phyloP scores from a whole-genome alignment of 2,329 filamentous ascomycete genomes.

The Nemania sp. region DNA sequence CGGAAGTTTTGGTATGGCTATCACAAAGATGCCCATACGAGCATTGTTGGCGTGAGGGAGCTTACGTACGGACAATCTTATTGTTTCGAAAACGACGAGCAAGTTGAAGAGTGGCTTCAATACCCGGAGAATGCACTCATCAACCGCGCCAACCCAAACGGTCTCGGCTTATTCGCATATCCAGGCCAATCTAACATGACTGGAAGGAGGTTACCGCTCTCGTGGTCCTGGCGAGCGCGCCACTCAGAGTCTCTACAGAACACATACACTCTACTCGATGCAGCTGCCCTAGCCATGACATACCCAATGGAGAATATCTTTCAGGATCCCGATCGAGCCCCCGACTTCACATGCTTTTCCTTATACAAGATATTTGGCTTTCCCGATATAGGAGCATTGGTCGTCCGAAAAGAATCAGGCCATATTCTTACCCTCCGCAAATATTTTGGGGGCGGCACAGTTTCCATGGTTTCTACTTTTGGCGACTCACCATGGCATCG shows the following conservation, averaged over 20 bases:
- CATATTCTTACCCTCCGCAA: slow-evolving; percentile 58
- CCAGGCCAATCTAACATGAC: slow-evolving; percentile 74
- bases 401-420: slow-evolving; percentile 60
- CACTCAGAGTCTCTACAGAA: slow-evolving; percentile 41
- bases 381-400: slow-evolving; percentile 64
- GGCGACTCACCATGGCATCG: slow-evolving; percentile 56
- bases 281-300: slow-evolving; percentile 68
- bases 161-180: slow-evolving; percentile 61
- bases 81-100: slow-evolving; percentile 64
- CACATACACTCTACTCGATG: slow-evolving; percentile 62
- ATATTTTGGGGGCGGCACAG: slow-evolving; percentile 72
- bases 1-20: slow-evolving; percentile 62
- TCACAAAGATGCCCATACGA: slow-evolving; percentile 65
- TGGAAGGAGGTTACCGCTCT: slow-evolving; percentile 62
- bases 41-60: slow-evolving; percentile 71
- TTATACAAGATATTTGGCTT: slow-evolving; percentile 72
- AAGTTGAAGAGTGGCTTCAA: slow-evolving; percentile 52
- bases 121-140: slow-evolving; percentile 32
- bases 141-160: slow-evolving; percentile 34
- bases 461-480: slow-evolving; percentile 61
- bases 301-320: slow-evolving; percentile 58
- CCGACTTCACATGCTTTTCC: slow-evolving; percentile 65
- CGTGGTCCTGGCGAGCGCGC: slow-evolving; percentile 54
- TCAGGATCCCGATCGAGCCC: slow-evolving; percentile 53
- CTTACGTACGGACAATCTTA: slow-evolving; percentile 56